phyloP scores from a whole-genome alignment of 345 rosid genomes.

The Mallotus nudiflorus region DNA sequence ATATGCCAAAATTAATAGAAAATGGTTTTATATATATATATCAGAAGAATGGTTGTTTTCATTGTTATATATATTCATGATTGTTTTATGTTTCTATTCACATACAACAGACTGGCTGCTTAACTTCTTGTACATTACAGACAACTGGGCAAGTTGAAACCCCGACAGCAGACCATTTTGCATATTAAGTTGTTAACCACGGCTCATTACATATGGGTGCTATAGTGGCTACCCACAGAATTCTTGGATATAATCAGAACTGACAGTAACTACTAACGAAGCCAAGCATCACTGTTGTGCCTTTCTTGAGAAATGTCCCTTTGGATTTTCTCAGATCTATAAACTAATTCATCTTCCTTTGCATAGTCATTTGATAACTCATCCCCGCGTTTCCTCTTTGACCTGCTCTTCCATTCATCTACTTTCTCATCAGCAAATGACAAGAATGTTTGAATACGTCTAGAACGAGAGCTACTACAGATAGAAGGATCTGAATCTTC shows the following conservation, averaged over 20 bases:
- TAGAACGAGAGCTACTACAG: slow-evolving; percentile 40
- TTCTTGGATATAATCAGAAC: no score
- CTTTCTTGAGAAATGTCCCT: slow-evolving; percentile 21
- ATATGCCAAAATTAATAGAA: no score
- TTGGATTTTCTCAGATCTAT: slow-evolving; percentile 21
- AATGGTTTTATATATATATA: no score
- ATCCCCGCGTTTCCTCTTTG: slow-evolving; percentile 63
- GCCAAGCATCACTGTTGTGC: slow-evolving; percentile 11
- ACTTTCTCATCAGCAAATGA: slow-evolving; percentile 66
- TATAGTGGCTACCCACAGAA: no score
- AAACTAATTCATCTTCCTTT: slow-evolving; percentile 15
- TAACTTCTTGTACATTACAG: not conserved
- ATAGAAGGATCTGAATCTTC: slow-evolving; percentile 40
- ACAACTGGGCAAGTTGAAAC: not conserved
- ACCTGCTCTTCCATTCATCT: slow-evolving; percentile 39
- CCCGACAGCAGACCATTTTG: not conserved
- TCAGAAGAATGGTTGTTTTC: not conserved
- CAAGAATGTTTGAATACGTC: slow-evolving; percentile 57
- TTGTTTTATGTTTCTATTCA: not conserved
- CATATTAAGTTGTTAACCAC: not conserved
- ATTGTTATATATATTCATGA: not conserved
- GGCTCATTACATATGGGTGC: not conserved
- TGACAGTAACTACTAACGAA: slow-evolving; percentile 10
- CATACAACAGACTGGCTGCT: not conserved
- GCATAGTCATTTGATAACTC: slow-evolving; percentile 23